Conservation (phyloP, 23 red algal genomes). For the Pyropia haitanensis region DNA sequence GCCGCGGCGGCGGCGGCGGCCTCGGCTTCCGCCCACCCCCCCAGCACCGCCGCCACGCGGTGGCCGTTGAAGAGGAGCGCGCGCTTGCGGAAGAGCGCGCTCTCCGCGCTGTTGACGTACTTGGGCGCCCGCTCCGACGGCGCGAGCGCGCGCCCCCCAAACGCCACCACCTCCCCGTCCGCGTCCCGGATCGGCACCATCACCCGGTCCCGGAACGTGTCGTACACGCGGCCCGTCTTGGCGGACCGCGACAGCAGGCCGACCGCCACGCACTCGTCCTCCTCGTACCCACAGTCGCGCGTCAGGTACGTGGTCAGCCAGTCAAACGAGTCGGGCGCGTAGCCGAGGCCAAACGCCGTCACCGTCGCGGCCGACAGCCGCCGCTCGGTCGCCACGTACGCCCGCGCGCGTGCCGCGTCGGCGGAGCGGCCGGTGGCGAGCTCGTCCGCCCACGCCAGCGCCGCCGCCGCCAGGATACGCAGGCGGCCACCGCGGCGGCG, state of each 20-base stretch:
- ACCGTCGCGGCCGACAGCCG: slow-evolving; percentile 7
- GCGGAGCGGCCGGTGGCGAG: neutral
- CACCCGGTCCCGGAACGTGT: slow-evolving; percentile 68
- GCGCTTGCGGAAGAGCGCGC: slow-evolving; percentile 59
- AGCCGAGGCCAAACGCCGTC: slow-evolving; percentile 42
- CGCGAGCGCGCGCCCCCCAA: slow-evolving; percentile 48
- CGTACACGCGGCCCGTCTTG: slow-evolving; percentile 26
- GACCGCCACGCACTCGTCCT: slow-evolving; percentile 33
- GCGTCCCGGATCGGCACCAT: slow-evolving; percentile 72
- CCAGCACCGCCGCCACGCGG: neutral
- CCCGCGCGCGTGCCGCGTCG: neutral
- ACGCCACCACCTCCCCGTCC: slow-evolving; percentile 41
- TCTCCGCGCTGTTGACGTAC: slow-evolving; percentile 63
- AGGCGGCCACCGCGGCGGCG: neutral
- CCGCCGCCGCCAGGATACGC: neutral
- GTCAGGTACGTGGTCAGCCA: slow-evolving; percentile 8
- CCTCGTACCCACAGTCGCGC: slow-evolving; percentile 11
- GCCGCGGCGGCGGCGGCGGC: too few relatives aligned
- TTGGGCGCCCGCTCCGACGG: slow-evolving; percentile 10
- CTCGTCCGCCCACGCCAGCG: neutral
- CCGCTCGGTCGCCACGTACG: slow-evolving; percentile 6
- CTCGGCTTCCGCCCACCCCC: neutral
- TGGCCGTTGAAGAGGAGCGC: slow-evolving; percentile 17
- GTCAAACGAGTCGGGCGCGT: slow-evolving; percentile 13
- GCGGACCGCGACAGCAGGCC: slow-evolving; percentile 19